A percentile compares a stretch with the other conserved stretches of the same genome.
Conservation (phyloP, 2,329 filamentous ascomycete genomes). For the Fusarium lateritium region DNA sequence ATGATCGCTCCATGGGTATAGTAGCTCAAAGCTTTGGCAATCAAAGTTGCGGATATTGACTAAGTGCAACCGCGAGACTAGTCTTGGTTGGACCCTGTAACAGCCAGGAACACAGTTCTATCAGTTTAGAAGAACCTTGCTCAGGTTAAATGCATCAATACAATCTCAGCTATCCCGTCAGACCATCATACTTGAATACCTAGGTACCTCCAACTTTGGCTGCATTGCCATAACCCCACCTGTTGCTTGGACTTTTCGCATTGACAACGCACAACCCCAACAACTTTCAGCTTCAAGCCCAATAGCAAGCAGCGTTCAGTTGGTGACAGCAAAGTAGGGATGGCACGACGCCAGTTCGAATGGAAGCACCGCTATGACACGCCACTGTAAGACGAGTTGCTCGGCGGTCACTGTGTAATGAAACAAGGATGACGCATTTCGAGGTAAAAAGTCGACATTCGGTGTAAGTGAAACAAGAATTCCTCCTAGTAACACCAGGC, state of each 20-base stretch:
- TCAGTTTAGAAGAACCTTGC: not conserved
- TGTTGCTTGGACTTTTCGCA: conserved; percentile 4
- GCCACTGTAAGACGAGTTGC: conserved; percentile 29
- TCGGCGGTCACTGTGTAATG: conserved; percentile 22
- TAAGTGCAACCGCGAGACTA: not conserved
- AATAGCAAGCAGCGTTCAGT: not conserved
- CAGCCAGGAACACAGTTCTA: not conserved
- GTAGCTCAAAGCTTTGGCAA: not conserved
- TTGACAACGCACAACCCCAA: conserved; percentile 18
- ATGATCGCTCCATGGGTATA: conserved; percentile 6
- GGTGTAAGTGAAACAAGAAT: conserved; percentile 16
- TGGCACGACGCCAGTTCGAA: conserved; percentile 5
- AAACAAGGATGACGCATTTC: conserved; percentile 43
- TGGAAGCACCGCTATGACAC: conserved; percentile 33
- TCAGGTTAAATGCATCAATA: no score
- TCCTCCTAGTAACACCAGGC: not conserved
- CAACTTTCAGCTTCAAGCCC: not conserved
- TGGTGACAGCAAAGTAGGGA: not conserved
- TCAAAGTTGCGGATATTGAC: not conserved
- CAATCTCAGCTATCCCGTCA: no score
- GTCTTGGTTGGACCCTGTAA: not conserved
- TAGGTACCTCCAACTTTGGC: not conserved
- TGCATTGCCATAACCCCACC: not conserved
- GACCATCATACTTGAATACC: no score
- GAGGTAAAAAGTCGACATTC: conserved; percentile 2